Base-by-base conservation (phyloP, 176 grass and related monocot genomes). In the Carex scoparia region DNA sequence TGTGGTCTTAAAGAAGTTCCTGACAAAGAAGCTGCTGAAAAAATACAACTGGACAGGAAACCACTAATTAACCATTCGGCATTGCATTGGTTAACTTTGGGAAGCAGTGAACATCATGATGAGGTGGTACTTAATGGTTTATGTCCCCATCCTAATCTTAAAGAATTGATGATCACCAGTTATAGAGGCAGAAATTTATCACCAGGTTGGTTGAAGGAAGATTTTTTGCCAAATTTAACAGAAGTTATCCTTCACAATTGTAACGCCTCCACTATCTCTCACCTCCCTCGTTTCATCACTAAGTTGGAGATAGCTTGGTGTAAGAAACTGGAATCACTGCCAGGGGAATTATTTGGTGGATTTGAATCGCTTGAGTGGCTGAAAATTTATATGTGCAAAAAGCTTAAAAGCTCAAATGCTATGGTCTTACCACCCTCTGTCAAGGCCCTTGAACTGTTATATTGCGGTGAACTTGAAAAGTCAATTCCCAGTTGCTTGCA, bases 381-480 rank as follows among this genome's bases (percentile, higher is more conserved):
- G 64, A 35, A 2, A 23, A 75, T 81, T 30, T 0, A 5, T 10
- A 2, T 11, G 4, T 89, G 87, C 30, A 55, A 38, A 2, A 72
- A 75, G 15, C 86, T 87, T 27, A 74, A 1, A 9, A 14, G 32
- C 28, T 23, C 28, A 10, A 68, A 79, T 8, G 69, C 18, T 4
- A 71, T 87, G 63, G 33, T 44, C 4, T 71, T 87, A 19, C 86
- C 86, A 38, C 19, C 79, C n/a, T 87, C 79, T 7, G 19, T 87
- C 65, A 72, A 87, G 35, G 13, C 7, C 4, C 33, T 82, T 10
- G 7, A 28, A 30, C 19, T 87, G 7, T 4, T 1, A 46, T 15
- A 30, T 2, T 87, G 79, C 16, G 79, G 86, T 23, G 31, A 82
- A 12, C 49, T 87, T 55, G 79, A 51, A 32, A 44, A 63, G 6